Evolutionary conservation across 768 basidiomycete genomes (phyloP), one percentile per base, ranked within the genome.

Genomic region (Tricholomella constricta): DNA sequence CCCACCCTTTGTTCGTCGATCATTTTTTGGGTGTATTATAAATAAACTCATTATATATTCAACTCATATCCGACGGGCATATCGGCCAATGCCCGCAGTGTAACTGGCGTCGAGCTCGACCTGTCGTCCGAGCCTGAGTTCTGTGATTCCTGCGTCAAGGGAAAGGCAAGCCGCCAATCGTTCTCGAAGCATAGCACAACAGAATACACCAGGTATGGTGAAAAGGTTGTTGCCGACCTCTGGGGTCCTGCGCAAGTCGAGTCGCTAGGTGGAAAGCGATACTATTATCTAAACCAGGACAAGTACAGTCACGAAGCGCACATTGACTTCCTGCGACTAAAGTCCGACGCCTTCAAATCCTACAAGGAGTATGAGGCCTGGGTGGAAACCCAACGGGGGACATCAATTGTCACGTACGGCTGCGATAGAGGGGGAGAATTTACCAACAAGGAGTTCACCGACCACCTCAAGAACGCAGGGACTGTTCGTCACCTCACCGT

Each of bases 401-500:
- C 26, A 1, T 14, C 19, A 20, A 45, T 62, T 41, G 62, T 63
- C 29, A 38, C 12, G 36, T 54, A 69, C 3, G 26, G 59, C 9
- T 54, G 44, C 4, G 62, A 72, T 51, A 29, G 54, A 20, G 69
- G 70, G 10, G 58, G 61, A 7, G 64, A 70, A 55, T 69, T 63
- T n/a, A n/a, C n/a, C n/a, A n/a, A n/a, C n/a, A n/a, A n/a, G n/a
- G n/a, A 61, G 12, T 52, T 67, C 20, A 55, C 45, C 6, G 52
- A 55, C 3, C 57, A 69, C 48, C 63, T 69, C 8, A 53, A 57
- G 7, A 25, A 37, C 2, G 42, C 60, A 17, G 68, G 72, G 2
- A 74, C 69, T 0, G 44, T 58, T 43, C 61, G 59, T 19, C 65
- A 72, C 29, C 65, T 72, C 20, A 71, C 64, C 1, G 63, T 69